phyloP scores from a whole-genome alignment of 1,284 basidiomycete genomes.

The Tetrapyrgos nigripes region DNA sequence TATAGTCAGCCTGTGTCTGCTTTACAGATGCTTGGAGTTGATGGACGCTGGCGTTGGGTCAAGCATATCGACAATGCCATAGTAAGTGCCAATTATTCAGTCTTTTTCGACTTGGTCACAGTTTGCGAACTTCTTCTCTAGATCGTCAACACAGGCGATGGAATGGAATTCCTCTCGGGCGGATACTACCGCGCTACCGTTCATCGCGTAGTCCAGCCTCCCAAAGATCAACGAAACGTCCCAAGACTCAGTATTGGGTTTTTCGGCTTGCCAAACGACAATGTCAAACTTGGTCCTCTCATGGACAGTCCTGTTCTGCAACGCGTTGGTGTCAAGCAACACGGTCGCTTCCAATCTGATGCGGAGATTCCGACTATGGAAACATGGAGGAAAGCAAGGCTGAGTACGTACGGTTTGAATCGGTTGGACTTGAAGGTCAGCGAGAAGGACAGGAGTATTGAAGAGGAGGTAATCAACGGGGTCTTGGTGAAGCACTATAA shows the following conservation, averaged over 20 bases:
- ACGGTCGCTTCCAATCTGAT: slow-evolving; percentile 32
- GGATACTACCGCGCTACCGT: slow-evolving; percentile 55
- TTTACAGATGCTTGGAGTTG: slow-evolving; percentile 13
- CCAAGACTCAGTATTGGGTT: slow-evolving; percentile 53
- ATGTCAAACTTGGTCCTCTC: slow-evolving; percentile 36
- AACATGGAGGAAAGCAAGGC: slow-evolving; percentile 46
- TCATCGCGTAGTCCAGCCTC: slow-evolving; percentile 49
- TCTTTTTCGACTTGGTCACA: too few species aligned
- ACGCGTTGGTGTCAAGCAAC: slow-evolving; percentile 33
- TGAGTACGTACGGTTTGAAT: slow-evolving; percentile 46
- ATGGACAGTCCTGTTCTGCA: slow-evolving; percentile 37
- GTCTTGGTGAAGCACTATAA: slow-evolving; percentile 52
- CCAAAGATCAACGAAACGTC: slow-evolving; percentile 44
- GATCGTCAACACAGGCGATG: slow-evolving; percentile 66
- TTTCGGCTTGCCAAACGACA: slow-evolving; percentile 42
- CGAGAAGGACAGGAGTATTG: slow-evolving; percentile 35
- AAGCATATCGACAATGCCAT: slow-evolving; percentile 19
- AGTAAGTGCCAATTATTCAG: not conserved
- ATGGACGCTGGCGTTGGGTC: slow-evolving; percentile 17
- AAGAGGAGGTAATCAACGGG: slow-evolving; percentile 51
- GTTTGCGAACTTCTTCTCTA: slow-evolving; percentile 15
- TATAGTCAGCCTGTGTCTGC: slow-evolving; percentile 28
- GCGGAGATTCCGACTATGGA: slow-evolving; percentile 44
- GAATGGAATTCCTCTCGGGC: slow-evolving; percentile 61
- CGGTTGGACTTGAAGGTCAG: slow-evolving; percentile 38